These are phyloP conservation scores for Athelia psychrophila DNA, from an alignment of 1,284 basidiomycete species.

Conservation along the genomic window DNA sequence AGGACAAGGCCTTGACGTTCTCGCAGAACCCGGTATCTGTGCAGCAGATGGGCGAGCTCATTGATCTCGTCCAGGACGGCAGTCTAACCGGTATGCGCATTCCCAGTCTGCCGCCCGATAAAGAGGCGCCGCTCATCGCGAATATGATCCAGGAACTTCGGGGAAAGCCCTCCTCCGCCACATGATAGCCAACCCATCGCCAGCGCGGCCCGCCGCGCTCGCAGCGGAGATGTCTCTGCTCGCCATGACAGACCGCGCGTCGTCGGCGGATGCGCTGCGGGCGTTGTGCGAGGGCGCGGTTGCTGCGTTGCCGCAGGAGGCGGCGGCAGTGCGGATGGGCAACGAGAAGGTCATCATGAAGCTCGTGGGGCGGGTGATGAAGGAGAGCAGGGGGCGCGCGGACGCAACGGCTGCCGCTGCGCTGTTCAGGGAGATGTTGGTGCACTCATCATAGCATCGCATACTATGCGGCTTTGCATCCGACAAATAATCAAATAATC, in stretches of 20 bases:
- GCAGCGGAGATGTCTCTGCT: constrained; percentile 51
- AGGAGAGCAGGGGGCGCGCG: constrained; percentile 73
- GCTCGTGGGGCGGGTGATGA: constrained; percentile 91
- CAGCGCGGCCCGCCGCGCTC: constrained; percentile 35
- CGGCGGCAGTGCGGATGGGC: constrained; percentile 66
- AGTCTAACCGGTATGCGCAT: constrained; percentile 60
- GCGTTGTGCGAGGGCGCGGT: constrained; percentile 65
- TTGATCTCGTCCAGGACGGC: constrained; percentile 70
- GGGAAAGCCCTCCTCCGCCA: constrained; percentile 68
- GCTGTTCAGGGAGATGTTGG: constrained; percentile 43
- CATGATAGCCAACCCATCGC: constrained; percentile 49
- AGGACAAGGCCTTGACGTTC: constrained; percentile 60
- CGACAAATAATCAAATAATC: no score
- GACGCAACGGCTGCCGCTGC: constrained; percentile 56
- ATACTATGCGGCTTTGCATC: no score
- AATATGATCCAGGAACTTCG: constrained; percentile 47
- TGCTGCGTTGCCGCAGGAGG: constrained; percentile 66
- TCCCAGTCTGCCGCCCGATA: background rate
- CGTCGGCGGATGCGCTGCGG: constrained; percentile 35
- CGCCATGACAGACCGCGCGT: constrained; percentile 22
- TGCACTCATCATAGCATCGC: background rate
- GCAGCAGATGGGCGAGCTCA: constrained; percentile 70
- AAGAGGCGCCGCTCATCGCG: constrained; percentile 1
- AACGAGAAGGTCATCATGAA: constrained; percentile 84
- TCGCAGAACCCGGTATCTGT: constrained; percentile 58